These are phyloP conservation scores for Ophiobolus disseminans DNA, from an alignment of 2,329 filamentous ascomycete species.

Conservation along the genomic window DNA sequence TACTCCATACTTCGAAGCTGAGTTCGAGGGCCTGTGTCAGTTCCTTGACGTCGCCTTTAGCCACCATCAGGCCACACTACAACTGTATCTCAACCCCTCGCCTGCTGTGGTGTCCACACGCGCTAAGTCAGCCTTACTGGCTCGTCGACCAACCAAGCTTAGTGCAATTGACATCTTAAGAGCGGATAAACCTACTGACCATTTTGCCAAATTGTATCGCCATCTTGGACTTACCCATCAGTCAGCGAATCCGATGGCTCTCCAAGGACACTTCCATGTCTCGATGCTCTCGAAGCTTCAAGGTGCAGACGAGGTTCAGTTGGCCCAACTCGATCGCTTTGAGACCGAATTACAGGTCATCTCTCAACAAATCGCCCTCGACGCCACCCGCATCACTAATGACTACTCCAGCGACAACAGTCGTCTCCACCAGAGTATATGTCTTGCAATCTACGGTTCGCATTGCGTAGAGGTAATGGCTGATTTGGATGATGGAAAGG, in stretches of 20 bases:
- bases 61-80: conserved; percentile 7
- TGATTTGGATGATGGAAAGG: neutral
- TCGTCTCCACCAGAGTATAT: conserved; percentile 30
- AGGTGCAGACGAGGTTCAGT: conserved; percentile 44
- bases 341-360: conserved; percentile 50
- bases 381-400: conserved; percentile 42
- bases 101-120: conserved; percentile 23
- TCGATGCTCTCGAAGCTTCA: conserved; percentile 38
- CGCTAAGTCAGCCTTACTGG: conserved; percentile 42
- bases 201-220: conserved; percentile 32
- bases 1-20: conserved; percentile 46
- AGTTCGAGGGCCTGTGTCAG: conserved; percentile 49
- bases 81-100: conserved; percentile 14
- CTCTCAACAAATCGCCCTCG: conserved; percentile 44
- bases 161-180: conserved; percentile 10
- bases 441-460: conserved; percentile 29
- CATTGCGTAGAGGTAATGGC: conserved; percentile 26
- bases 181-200: conserved; percentile 16
- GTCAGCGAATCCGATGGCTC: conserved; percentile 27
- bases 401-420: conserved; percentile 40
- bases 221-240: conserved; percentile 34
- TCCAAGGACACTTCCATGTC: conserved; percentile 39
- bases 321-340: conserved; percentile 52
- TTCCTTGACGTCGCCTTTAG: conserved; percentile 39
- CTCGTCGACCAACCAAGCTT: conserved; percentile 45